Evolutionary conservation across 2,329 filamentous ascomycete species (phyloP).

Genomic region (Penicillium sp.): DNA sequence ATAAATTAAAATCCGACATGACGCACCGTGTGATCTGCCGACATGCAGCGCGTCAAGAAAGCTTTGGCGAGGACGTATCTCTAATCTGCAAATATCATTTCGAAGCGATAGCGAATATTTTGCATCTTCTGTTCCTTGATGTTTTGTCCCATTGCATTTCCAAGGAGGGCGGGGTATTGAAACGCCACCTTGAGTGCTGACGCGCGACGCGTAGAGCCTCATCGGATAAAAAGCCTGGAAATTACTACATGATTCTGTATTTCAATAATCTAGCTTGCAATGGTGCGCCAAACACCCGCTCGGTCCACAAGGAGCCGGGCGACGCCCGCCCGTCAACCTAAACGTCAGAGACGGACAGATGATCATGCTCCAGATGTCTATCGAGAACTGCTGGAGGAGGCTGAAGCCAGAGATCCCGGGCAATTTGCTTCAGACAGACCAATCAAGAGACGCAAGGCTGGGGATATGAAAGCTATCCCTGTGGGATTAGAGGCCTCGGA

Average conservation of each 20-base stretch:
- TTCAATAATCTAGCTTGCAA: background rate
- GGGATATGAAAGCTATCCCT: slow-evolving; percentile 23
- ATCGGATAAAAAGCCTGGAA: background rate
- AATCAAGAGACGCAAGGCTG: slow-evolving; percentile 41
- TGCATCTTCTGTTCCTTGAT: background rate
- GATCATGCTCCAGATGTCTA: slow-evolving; percentile 39
- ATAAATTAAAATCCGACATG: slow-evolving; percentile 8
- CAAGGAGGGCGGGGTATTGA: background rate
- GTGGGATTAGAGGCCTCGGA: background rate
- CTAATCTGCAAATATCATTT: background rate
- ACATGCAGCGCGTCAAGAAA: background rate
- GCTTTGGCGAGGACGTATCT: too few species aligned
- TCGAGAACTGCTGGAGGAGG: slow-evolving; percentile 43
- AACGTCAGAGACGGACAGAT: slow-evolving; percentile 16
- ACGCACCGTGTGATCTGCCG: slow-evolving; percentile 2
- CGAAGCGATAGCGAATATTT: background rate
- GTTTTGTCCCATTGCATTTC: background rate
- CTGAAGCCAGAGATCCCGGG: slow-evolving; percentile 33
- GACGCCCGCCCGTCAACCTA: slow-evolving; percentile 10
- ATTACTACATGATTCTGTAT: background rate
- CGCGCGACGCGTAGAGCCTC: slow-evolving; percentile 4
- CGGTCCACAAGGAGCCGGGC: slow-evolving; percentile 17
- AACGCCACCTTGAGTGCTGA: slow-evolving; percentile 1
- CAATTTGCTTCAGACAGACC: slow-evolving; percentile 28
- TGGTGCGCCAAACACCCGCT: slow-evolving; percentile 22